Conservation (phyloP, 208 protist species). For the Trypanosoma rangeli region DNA sequence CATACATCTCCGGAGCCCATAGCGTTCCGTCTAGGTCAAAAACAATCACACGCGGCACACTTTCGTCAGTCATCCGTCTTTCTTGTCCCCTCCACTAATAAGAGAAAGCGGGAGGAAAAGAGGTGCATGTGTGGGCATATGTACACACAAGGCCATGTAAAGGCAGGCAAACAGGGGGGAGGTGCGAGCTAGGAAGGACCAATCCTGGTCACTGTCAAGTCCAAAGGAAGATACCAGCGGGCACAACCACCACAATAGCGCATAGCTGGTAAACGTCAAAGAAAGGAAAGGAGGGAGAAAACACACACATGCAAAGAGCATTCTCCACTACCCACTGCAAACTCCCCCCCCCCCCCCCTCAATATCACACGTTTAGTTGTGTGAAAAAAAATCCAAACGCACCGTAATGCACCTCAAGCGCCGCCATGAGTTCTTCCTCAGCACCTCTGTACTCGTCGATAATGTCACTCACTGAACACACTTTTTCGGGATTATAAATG, state of each 20-base stretch:
- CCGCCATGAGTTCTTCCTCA: slow-evolving; percentile 37
- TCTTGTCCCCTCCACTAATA: background rate
- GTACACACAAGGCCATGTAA: background rate
- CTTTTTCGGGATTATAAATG: slow-evolving; percentile 32
- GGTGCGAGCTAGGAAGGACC: background rate
- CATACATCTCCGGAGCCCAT: slow-evolving; percentile 91
- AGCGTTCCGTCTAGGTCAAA: slow-evolving; percentile 92
- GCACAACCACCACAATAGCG: background rate
- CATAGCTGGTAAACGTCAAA: background rate
- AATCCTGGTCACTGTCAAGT: background rate
- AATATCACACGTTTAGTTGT: slow-evolving; percentile 7
- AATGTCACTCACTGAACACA: slow-evolving; percentile 22
- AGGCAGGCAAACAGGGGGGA: background rate
- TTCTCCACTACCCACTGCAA: background rate
- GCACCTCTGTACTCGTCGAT: slow-evolving; percentile 32
- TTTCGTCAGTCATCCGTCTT: slow-evolving; percentile 21
- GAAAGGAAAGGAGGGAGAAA: background rate
- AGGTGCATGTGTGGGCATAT: background rate
- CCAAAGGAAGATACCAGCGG: background rate
- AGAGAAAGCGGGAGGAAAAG: background rate
- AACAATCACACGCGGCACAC: slow-evolving; percentile 74
- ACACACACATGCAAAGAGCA: background rate
- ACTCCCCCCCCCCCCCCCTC: background rate
- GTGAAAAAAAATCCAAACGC: slow-evolving; percentile 32
- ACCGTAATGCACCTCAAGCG: slow-evolving; percentile 32